phyloP scores from a whole-genome alignment of 768 basidiomycete species.

The Suillus subaureus region DNA sequence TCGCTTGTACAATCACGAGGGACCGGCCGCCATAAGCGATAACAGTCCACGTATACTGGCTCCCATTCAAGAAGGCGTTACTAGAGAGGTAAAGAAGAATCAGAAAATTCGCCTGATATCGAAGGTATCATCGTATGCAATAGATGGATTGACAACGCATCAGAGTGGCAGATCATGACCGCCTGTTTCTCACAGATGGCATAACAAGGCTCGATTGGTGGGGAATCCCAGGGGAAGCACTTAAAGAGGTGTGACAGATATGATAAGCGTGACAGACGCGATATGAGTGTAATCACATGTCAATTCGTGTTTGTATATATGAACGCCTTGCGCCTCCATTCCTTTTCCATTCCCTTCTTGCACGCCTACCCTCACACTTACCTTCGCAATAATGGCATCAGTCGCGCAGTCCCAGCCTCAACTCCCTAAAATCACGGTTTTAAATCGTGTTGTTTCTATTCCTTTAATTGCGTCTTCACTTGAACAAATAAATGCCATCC shows the following conservation, averaged over 20 bases:
- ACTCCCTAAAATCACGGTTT: constrained; percentile 58
- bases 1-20: background rate
- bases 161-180: background rate
- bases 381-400: constrained; percentile 39
- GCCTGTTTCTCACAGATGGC: background rate
- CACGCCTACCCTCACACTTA: background rate
- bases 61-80: background rate
- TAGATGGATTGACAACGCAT: background rate
- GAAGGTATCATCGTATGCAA: background rate
- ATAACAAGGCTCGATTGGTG: background rate
- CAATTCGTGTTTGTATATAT: constrained; percentile 7
- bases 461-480: constrained; percentile 71
- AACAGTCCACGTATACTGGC: background rate
- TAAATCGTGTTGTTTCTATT: constrained; percentile 69
- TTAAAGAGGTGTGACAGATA: background rate
- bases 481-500: constrained; percentile 57
- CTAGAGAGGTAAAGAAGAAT: background rate
- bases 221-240: background rate
- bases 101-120: background rate
- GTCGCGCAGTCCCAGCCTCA: constrained; percentile 28
- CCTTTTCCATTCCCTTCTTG: background rate
- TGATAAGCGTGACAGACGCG: constrained; percentile 1
- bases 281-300: constrained; percentile 6
- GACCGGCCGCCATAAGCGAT: background rate
- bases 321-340: constrained; percentile 10